Base-by-base conservation (phyloP, 1,139 yeast species). In the Blastobotrys ciferrii region DNA sequence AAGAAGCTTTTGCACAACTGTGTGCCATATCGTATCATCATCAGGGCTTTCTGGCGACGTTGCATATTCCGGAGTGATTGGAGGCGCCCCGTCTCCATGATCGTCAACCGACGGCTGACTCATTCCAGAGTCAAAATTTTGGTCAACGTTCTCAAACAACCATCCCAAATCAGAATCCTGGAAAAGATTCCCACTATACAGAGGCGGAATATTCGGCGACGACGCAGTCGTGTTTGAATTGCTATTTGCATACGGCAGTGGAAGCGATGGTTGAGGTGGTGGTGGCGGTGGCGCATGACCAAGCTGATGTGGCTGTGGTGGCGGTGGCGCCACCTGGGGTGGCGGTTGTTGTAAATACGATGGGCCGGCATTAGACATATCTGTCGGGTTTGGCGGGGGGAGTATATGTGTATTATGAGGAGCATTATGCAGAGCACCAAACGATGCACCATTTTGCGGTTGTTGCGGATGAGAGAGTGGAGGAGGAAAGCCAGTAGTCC, bases 91-190 rank as follows among this genome's bases (percentile, higher is more conserved):
- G 9, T 15, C 28, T 11, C 18, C 46, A 2, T 9, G 14, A 3
- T 35, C 42, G 17, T 38, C 15, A 5, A 23, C 9, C 9, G 28
- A 23, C 28, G 28, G 28, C 13, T 43, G 18, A 2, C 28, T 19
- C 39, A 18, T 19, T 4, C 46, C 46, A 23, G 17, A 19, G 28
- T 23, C 28, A 9, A 23, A 23, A 9, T 9, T 9, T 19, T 43
- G 38, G 7, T 38, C 41, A 6, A 36, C 19, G 15, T 39, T 47
- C 32, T 52, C 53, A 42, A 59, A 59, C 18, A 59, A 56, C 62
- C 62, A 59, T 17, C 58, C 47, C 31, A 59, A 46, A 39, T 58
- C 60, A 31, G 57, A 53, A 7, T 57, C 58, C 41, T 51, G 56
- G 40, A 49, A 46, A 19, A 45, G 37, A 2, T 49, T 28, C 11